A percentile compares a stretch with the other conserved stretches of the same genome.
These are phyloP conservation scores for Fusarium buharicum DNA, from an alignment of 2,329 filamentous ascomycete genomes.

Conservation along the genomic window DNA sequence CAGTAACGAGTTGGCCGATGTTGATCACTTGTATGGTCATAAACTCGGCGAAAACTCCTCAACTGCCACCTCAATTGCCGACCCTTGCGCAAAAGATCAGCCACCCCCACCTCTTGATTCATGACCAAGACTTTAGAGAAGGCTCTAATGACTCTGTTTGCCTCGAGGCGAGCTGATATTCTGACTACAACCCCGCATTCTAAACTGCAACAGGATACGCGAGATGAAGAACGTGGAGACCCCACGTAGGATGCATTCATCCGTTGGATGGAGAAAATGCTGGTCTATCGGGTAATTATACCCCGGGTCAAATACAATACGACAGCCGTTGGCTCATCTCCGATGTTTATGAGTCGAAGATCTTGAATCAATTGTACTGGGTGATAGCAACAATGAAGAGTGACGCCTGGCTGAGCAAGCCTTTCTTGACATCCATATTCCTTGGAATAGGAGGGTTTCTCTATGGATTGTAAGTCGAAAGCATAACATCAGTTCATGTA, in stretches of 20 bases:
- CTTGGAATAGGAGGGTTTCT: constrained; percentile 55
- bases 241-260: constrained; percentile 5
- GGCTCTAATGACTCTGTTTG: constrained; percentile 17
- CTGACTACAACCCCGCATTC: constrained; percentile 31
- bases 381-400: constrained; percentile 35
- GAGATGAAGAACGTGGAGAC: constrained; percentile 20
- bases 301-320: constrained; percentile 20
- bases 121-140: constrained; percentile 1
- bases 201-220: constrained; percentile 23
- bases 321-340: background rate
- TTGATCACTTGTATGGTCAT: constrained; percentile 1
- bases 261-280: constrained; percentile 8
- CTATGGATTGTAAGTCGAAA: constrained; percentile 50
- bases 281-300: constrained; percentile 31
- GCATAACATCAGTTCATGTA: fast-evolving
- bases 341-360: background rate
- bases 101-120: constrained; percentile 31
- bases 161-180: constrained; percentile 8
- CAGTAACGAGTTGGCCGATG: background rate
- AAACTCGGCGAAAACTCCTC: background rate
- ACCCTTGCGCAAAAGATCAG: background rate
- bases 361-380: fast-evolving
- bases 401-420: constrained; percentile 51
- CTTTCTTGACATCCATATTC: constrained; percentile 53
- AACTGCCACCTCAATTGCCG: constrained; percentile 41